Conservation (phyloP, 2,329 filamentous ascomycete genomes). For the Ophiostoma sp. region DNA sequence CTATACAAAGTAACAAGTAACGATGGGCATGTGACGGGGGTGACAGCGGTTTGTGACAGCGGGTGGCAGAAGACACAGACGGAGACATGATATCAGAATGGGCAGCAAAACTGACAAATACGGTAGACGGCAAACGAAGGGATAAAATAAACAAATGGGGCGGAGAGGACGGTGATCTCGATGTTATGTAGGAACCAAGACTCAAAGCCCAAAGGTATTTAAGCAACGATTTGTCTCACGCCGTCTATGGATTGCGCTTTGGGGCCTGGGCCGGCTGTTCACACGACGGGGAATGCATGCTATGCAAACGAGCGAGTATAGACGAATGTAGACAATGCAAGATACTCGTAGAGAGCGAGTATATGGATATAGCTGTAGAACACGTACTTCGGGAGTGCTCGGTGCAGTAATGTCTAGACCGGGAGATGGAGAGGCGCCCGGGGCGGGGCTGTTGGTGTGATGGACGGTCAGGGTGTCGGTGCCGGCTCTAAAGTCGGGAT, state of each 20-base stretch:
- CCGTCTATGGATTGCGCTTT: no score
- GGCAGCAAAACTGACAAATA: no score
- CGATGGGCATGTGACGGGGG: not conserved
- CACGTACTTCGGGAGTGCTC: not conserved
- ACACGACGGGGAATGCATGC: no score
- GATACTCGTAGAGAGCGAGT: no score
- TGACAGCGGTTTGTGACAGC: not conserved
- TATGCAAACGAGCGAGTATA: no score
- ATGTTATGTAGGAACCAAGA: not conserved
- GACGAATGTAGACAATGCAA: no score
- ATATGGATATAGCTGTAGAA: no score
- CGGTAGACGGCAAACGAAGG: no score
- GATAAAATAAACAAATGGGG: no score
- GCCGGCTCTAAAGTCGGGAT: no score
- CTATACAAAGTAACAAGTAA: not conserved
- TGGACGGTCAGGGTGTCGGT: not conserved
- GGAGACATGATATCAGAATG: not conserved
- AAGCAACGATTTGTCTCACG: not conserved
- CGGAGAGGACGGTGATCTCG: not conserved
- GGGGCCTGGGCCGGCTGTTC: no score
- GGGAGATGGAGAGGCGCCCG: not conserved
- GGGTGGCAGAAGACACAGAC: not conserved
- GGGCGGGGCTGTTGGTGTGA: not conserved
- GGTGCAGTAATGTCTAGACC: not conserved
- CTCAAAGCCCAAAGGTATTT: not conserved